Evolutionary conservation across 2,329 filamentous ascomycete genomes (phyloP), one percentile per base, ranked within the genome.

Genomic region (Cladophialophora yegresii): DNA sequence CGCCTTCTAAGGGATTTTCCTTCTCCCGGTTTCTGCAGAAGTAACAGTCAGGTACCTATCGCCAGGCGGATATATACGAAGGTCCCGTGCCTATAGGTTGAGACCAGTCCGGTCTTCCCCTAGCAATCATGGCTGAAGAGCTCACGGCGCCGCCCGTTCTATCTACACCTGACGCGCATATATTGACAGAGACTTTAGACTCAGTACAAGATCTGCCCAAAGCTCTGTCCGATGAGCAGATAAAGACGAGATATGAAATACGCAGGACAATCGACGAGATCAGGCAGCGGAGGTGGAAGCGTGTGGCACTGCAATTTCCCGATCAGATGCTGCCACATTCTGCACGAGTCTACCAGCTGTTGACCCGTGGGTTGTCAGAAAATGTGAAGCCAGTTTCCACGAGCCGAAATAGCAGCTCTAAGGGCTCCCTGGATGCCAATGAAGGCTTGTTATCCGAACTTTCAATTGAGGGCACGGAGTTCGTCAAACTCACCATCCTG

Each of bases 301-400:
- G 89, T 57, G 85, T 99, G 33, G 95, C 92, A 0, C 80, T 99
- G n/a, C 95, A 99, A 75, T 98, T 99, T 71, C 93, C 95, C 0
- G 95, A 99, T 78, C 84, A 89, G 30, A 96, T 98, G 91, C 84
- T 99, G 0, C 82, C 85, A 0, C 92, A 99, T 81, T 91, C 91
- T 8, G 89, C 92, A 4, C 84, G 89, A 63, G 90, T 97, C 0
- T 92, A 89, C 62, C 86, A 88, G 60, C 80, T 86, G 0, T 77
- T 96, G 67, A 81, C 80, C 61, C 77, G 80, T 51, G 84, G 82
- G 0, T 73, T 89, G 55, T 75, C 76, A 45, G 70, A 72, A 22
- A 58, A 59, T 28, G 26, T 45, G 13, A 49, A 47, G 49, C 43
- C 32, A 9, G 53, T 23, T 4, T 45, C 30, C 59, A 4, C 36